These are phyloP conservation scores for Acidiella bohemica DNA, from an alignment of 495 filamentous ascomycete genomes.

Conservation along the genomic window DNA sequence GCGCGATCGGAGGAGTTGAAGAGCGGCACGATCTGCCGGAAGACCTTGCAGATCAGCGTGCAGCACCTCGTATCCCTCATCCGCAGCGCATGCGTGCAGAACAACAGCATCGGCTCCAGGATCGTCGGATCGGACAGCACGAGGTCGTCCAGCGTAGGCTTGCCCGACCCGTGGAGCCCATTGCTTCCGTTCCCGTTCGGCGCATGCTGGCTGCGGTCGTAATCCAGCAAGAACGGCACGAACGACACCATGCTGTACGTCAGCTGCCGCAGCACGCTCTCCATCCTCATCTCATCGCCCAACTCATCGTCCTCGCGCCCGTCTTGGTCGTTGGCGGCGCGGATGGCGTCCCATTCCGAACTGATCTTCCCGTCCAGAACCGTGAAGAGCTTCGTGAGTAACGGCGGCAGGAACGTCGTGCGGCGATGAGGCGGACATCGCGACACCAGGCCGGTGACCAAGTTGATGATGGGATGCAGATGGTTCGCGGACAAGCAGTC, in stretches of 20 bases:
- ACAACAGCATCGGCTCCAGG: constrained; percentile 76
- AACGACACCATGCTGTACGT: constrained; percentile 85
- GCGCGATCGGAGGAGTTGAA: constrained; percentile 44
- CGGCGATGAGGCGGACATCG: constrained; percentile 71
- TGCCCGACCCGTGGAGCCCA: constrained; percentile 4
- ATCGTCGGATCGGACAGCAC: constrained; percentile 66
- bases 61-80: constrained; percentile 88
- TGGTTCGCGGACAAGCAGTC: constrained; percentile 82
- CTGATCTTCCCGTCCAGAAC: constrained; percentile 79
- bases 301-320: constrained; percentile 51
- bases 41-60: constrained; percentile 66
- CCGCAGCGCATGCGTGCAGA: constrained; percentile 77
- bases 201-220: constrained; percentile 1
- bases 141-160: constrained; percentile 35
- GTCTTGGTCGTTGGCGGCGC: constrained; percentile 36
- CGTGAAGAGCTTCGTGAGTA: constrained; percentile 66
- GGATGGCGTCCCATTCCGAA: constrained; percentile 59
- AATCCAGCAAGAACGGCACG: constrained; percentile 72
- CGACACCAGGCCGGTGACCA: constrained; percentile 76
- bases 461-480: constrained; percentile 73
- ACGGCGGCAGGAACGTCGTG: constrained; percentile 69
- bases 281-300: constrained; percentile 92
- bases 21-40: constrained; percentile 69
- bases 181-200: constrained; percentile 38
- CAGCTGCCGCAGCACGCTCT: constrained; percentile 88